Evolutionary conservation across 208 protist species (phyloP).

Genomic region (Angomonas deanei): DNA sequence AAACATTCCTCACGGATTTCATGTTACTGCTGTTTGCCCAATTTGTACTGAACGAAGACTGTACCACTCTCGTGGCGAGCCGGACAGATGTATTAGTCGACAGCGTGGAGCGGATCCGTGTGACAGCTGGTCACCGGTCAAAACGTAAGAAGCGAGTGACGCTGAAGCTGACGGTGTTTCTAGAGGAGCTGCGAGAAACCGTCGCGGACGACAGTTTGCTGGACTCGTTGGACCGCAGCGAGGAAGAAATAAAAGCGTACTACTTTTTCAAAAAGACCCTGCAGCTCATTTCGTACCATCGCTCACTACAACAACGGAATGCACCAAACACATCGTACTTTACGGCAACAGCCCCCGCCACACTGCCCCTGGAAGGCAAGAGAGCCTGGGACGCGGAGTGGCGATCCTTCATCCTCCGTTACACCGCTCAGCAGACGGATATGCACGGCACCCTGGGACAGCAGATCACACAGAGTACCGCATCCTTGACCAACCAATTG

Average conservation of each 20-base stretch:
- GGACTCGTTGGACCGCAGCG: neutral
- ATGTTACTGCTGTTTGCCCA: too few relatives aligned
- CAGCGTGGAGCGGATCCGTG: too few relatives aligned
- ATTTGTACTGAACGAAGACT: too few relatives aligned
- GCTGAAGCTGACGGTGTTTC: too few relatives aligned
- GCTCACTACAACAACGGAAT: too few relatives aligned
- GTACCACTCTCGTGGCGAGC: too few relatives aligned
- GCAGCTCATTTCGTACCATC: neutral
- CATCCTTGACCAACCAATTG: neutral
- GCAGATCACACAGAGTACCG: neutral
- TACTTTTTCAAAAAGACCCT: neutral
- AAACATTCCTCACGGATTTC: too few relatives aligned
- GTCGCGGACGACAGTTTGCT: neutral
- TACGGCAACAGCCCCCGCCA: neutral
- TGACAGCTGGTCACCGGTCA: too few relatives aligned
- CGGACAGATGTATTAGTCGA: too few relatives aligned
- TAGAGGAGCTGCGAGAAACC: neutral
- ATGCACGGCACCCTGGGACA: neutral
- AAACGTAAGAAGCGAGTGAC: too few relatives aligned
- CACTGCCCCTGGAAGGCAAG: neutral
- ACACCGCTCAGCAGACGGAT: neutral
- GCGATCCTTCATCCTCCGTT: neutral
- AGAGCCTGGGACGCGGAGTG: neutral
- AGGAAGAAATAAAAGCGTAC: neutral
- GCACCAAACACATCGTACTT: too few relatives aligned